Evolutionary conservation across 2,329 filamentous ascomycete genomes (phyloP).

Genomic region (Thelonectria rubi): DNA sequence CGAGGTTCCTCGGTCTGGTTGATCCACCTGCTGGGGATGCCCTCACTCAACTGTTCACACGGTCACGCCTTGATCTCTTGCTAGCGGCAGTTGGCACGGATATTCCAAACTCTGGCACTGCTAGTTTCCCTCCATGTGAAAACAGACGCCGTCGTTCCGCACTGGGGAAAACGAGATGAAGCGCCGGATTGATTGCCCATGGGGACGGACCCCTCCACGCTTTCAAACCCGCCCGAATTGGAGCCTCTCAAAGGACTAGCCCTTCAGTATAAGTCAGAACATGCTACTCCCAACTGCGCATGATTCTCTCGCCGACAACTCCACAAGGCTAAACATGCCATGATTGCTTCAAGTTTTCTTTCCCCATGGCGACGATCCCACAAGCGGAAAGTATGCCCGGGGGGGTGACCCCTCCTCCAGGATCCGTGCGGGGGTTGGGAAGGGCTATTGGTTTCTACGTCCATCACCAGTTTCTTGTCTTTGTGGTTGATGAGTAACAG

Average conservation of each 20-base stretch:
- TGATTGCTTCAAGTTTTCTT: not conserved
- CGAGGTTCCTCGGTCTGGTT: too few species aligned
- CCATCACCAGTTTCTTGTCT: not conserved
- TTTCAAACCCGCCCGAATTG: too few species aligned
- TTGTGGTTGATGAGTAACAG: too few species aligned
- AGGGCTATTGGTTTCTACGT: not conserved
- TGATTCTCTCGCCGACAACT: not conserved
- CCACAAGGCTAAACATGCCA: slow-evolving; percentile 2
- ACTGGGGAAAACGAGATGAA: too few species aligned
- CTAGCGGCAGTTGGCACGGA: not conserved
- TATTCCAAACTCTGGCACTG: not conserved
- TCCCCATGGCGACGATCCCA: slow-evolving; percentile 4
- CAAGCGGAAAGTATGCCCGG: slow-evolving; percentile 7
- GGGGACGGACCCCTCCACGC: too few species aligned
- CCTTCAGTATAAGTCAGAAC: too few species aligned
- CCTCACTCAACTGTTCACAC: not conserved
- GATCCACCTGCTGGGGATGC: not conserved
- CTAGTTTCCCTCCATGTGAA: too few species aligned
- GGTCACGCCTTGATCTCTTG: not conserved
- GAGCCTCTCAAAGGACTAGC: too few species aligned
- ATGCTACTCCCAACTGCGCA: too few species aligned
- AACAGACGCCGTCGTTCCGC: too few species aligned
- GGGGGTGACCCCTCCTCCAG: not conserved
- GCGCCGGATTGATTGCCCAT: too few species aligned
- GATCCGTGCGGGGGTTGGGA: slow-evolving; percentile 18